Conservation (phyloP, 2,329 filamentous ascomycete species). For the Pestalotiopsis fici region DNA sequence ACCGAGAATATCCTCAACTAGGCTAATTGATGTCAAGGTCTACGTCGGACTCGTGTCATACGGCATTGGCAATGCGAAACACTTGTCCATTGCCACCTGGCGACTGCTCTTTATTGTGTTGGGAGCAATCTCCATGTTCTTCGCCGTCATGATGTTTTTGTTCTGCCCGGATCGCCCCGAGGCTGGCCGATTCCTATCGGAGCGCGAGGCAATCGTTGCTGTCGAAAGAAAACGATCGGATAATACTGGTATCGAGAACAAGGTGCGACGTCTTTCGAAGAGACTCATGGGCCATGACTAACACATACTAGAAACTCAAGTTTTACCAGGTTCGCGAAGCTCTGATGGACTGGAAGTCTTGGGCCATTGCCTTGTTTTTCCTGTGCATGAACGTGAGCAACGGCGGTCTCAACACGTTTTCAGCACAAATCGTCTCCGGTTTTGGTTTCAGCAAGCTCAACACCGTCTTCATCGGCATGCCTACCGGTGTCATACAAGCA, state of each 20-base stretch:
- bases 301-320: not conserved
- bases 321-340: not conserved
- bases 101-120: not conserved
- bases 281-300: not conserved
- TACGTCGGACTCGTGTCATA: slow-evolving; percentile 23
- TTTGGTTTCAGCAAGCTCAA: not conserved
- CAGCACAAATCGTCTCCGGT: not conserved
- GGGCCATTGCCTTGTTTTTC: not conserved
- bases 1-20: slow-evolving; percentile 31
- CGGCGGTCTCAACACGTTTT: not conserved
- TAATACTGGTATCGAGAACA: not conserved
- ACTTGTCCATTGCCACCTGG: not conserved
- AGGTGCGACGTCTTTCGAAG: not conserved
- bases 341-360: not conserved
- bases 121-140: not conserved
- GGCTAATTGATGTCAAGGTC: slow-evolving; percentile 26
- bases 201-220: not conserved
- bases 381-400: not conserved
- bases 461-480: not conserved
- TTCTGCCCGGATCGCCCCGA: not conserved
- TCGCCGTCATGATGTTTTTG: not conserved
- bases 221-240: not conserved
- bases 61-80: not conserved
- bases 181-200: not conserved
- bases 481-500: not conserved